Conservation (phyloP, 192 early-diverging fungal genomes). For the Piromyces sp. region DNA sequence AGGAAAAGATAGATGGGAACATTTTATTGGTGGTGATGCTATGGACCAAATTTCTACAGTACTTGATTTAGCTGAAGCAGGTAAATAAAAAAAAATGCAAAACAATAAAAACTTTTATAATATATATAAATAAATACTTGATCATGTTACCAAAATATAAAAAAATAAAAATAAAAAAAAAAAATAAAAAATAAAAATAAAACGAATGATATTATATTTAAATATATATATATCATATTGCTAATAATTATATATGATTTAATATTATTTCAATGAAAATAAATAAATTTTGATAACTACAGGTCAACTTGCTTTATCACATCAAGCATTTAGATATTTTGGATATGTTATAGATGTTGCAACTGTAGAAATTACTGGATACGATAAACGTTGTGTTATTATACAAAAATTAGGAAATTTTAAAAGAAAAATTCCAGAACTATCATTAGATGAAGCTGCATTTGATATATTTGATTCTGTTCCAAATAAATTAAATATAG, state of each 20-base stretch:
- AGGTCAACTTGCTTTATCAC: conserved; percentile 29
- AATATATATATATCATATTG: too few species aligned
- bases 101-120: too few species aligned
- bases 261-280: too few species aligned
- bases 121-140: too few species aligned
- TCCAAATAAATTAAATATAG: conserved; percentile 10
- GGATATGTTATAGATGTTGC: conserved; percentile 14
- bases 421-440: conserved; percentile 8
- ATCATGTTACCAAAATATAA: too few species aligned
- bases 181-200: too few species aligned
- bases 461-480: background rate
- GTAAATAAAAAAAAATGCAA: too few species aligned
- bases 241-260: too few species aligned
- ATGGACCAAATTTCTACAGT: conserved; percentile 24
- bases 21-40: conserved; percentile 31
- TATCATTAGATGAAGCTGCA: conserved; percentile 2
- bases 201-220: too few species aligned
- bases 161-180: too few species aligned
- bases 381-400: conserved; percentile 30
- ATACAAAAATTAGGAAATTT: conserved; percentile 7
- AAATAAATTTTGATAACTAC: background rate
- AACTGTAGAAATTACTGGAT: conserved; percentile 14
- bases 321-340: conserved; percentile 23
- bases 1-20: conserved; percentile 25
- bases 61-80: conserved; percentile 25